Base-by-base conservation (phyloP, 768 basidiomycete species). In the Antrodiella citrinella region DNA sequence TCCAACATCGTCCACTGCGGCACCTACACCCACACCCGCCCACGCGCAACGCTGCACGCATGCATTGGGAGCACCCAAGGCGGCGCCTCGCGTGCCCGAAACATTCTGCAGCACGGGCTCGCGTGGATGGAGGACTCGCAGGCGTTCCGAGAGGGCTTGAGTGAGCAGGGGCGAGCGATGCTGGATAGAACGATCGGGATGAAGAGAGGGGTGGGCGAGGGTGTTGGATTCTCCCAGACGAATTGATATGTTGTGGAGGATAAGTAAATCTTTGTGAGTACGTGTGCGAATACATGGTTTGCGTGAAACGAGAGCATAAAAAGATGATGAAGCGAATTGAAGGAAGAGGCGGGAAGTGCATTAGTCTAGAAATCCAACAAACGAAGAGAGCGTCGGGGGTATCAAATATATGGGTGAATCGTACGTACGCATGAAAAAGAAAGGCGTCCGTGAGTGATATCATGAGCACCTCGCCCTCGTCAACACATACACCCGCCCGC, bases 1-100 rank as follows among this genome's bases (percentile, higher is more conserved):
- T 80, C 75, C 55, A 89, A 90, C 60, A 82, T 89, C 51, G 69
- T 90, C 9, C 87, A 90, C 57, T 84, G 84, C 49, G 86, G 80
- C 3, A 71, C 73, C 4, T 90, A 90, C 62, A 72, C 71, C 51
- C 67, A 73, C 1, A 62, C 62, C 18, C 60, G 62, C 19, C 67
- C 64, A 26, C 73, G 87, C 2, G 78, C 80, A 23, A 90, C 87
- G 2, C 70, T 91, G 4, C 88, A 89, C 55, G 86, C 75, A 0
- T 77, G 70, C 43, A 79, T 86, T 62, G 84, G 85, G 2, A 77
- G 82, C 51, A 67, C 71, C 3, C 72, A 75, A 5, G 83, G 83
- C 0, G 84, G 87, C 0, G 69, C 75, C 2, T 63, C 68, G 1
- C 78, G 86, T 0, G 86, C 84, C 2, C 69, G 84, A 21, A 87